Evolutionary conservation across 2,329 filamentous ascomycete species (phyloP), one percentile per base, ranked within the genome.

Genomic region (Calonectria montana): DNA sequence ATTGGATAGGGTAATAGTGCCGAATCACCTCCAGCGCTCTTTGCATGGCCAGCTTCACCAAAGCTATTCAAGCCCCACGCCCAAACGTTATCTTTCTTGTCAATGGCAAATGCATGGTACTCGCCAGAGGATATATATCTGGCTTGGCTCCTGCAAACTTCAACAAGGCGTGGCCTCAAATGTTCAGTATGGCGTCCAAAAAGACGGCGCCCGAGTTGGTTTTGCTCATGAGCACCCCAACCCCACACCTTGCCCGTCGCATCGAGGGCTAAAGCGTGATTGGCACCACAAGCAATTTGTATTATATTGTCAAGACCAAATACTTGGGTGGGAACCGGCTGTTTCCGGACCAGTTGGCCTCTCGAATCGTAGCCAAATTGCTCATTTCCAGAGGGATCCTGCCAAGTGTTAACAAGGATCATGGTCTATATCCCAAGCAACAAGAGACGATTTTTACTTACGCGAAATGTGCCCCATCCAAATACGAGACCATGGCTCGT

Each of bases 51-150:
- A 13, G 92, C 93, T 83, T 96, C 91, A 72, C 92, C 92, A 80
- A 92, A 96, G 82, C 92, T 93, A 86, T 97, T 96, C 39, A 94
- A 85, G n/a, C 94, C 94, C 94, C 94, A 96, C 0, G 90, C 88
- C 83, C 90, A 95, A 45, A 95, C 91, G 50, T 90, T 88, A 53
- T 91, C 92, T 29, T 89, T 88, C 47, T 88, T 87, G 81, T 92
- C 90, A 63, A 96, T 87, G 18, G 93, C 93, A 75, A 96, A 95
- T 73, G 89, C 92, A 84, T 96, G 93, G 82, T 94, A 94, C 43
- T 91, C 89, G 31, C 94, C 94, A 72, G 82, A 85, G n/a, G 82
- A 92, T 31, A 92, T 89, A 73, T 91, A 89, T 77, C 90, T 89
- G 61, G 95, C 88, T 62, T 93, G 63, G 12, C 63, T 61, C 0